A percentile compares a stretch with the other conserved stretches of the same genome.
phyloP scores from a whole-genome alignment of 495 filamentous ascomycete genomes.

The Haplographium delicatum region DNA sequence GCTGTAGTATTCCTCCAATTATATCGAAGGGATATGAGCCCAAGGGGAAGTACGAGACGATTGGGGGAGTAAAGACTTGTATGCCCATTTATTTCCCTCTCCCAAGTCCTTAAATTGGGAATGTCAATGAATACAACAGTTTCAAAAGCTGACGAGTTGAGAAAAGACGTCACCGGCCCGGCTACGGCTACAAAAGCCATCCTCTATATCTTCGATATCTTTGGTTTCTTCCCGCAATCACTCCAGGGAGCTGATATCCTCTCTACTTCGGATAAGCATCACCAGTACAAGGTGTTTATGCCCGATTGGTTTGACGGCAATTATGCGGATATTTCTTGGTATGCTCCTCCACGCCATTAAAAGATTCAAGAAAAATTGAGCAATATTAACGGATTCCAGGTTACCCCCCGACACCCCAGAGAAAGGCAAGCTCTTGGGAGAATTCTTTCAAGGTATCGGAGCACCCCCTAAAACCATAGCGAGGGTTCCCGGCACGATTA shows the following conservation, averaged over 20 bases:
- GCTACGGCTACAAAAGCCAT: conserved; percentile 51
- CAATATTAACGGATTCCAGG: conserved; percentile 20
- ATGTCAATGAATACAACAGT: not conserved
- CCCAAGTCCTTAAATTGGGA: not conserved
- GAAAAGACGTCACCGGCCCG: conserved; percentile 58
- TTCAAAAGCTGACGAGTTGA: conserved; percentile 1
- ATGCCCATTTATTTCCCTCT: not conserved
- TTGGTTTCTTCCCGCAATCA: conserved; percentile 62
- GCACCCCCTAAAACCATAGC: conserved; percentile 56
- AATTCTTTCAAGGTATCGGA: conserved; percentile 70
- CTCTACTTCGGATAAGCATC: conserved; percentile 45
- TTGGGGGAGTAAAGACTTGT: conserved; percentile 69
- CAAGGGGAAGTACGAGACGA: conserved; percentile 60
- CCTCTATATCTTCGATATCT: conserved; percentile 65
- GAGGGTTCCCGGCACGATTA: conserved; percentile 58
- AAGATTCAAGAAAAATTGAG: not conserved
- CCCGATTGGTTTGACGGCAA: conserved; percentile 65
- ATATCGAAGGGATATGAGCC: conserved; percentile 52
- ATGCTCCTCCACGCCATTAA: not conserved
- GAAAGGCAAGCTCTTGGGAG: conserved; percentile 67
- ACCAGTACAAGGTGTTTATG: conserved; percentile 60
- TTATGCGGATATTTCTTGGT: conserved; percentile 49
- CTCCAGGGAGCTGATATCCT: conserved; percentile 69
- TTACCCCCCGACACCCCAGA: conserved; percentile 79
- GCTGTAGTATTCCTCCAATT: conserved; percentile 69